Base-by-base conservation (phyloP, 2,329 filamentous ascomycete species). In the Trichoderma koningiopsis region DNA sequence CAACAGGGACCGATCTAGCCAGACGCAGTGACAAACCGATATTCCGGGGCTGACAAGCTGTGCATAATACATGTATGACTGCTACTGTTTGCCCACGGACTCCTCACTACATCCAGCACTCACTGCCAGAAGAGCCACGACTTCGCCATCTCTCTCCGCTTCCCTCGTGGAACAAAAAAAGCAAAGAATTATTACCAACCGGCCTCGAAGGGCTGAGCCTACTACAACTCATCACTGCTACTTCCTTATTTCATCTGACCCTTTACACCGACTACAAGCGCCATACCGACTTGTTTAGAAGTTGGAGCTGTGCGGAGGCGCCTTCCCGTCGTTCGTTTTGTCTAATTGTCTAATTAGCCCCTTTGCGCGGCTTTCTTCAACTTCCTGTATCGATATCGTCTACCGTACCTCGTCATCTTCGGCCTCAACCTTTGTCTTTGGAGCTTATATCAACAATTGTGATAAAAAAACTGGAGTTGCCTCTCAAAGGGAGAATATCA, bases 21-120 rank as follows among this genome's bases (percentile, higher is more conserved):
- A 68, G 68, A 58, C 64, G 31, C 24, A 58, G 47, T 16, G 53
- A 57, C 64, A 56, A 58, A 49, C 52, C 47, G 64, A 55, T 40
- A 43, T 31, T 35, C 31, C 55, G 64, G 62, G 37, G 58, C 35
- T 31, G 56, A 35, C 55, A 24, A 60, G 29, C 19, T 57, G 5
- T 61, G 60, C 56, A 47, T 49, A 37, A 22, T 56, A 37, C 35
- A 62, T 60, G 56, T 35, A 68, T 60, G 56, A 27, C 27, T 35
- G 57, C 22, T 35, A n/a, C 40, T 43, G 40, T 43, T 56, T 56
- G 61, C 56, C 56, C 37, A 37, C 68, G 61, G 43, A 33, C 62
- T 70, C 63, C 62, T 68, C 56, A 52, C 22, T 37, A 14, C 57
- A 22, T 61, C 58, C 37, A 49, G 24, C 63, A 27, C 56, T 52